These are phyloP conservation scores for Didymella exigua DNA, from an alignment of 2,329 filamentous ascomycete species.

Conservation along the genomic window DNA sequence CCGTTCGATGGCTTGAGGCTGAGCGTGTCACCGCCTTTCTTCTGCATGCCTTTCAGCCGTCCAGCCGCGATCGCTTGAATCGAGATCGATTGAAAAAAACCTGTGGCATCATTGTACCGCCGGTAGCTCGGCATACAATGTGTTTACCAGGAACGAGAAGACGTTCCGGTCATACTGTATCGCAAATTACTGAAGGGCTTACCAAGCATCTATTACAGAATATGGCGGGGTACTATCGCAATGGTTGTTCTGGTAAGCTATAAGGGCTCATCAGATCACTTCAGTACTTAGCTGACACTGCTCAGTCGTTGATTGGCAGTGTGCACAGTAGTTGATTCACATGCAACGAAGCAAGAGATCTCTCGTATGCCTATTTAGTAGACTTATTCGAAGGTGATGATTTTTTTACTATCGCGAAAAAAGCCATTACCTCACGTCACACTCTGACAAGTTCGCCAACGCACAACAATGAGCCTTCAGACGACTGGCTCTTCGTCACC, in stretches of 20 bases:
- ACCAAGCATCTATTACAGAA: background rate
- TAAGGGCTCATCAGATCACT: background rate
- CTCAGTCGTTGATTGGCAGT: constrained; percentile 45
- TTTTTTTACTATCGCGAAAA: no score
- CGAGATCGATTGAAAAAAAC: constrained; percentile 11
- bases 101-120: constrained; percentile 6
- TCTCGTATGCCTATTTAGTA: no score
- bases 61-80: constrained; percentile 27
- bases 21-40: constrained; percentile 26
- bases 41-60: constrained; percentile 27
- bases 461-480: background rate
- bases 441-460: background rate
- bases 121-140: constrained; percentile 14
- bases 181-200: background rate
- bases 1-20: constrained; percentile 23
- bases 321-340: constrained; percentile 38
- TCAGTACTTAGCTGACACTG: background rate
- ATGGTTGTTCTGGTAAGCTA: background rate
- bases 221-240: background rate
- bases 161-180: constrained; percentile 14
- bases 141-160: constrained; percentile 14
- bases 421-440: no score
- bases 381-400: no score
- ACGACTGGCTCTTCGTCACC: constrained; percentile 23
- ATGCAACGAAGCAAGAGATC: constrained; percentile 46